Percentiles rank a stretch among this genome's conserved stretches.
Conservation (phyloP, 2,329 filamentous ascomycete species). For the Penicillium frequentans region DNA sequence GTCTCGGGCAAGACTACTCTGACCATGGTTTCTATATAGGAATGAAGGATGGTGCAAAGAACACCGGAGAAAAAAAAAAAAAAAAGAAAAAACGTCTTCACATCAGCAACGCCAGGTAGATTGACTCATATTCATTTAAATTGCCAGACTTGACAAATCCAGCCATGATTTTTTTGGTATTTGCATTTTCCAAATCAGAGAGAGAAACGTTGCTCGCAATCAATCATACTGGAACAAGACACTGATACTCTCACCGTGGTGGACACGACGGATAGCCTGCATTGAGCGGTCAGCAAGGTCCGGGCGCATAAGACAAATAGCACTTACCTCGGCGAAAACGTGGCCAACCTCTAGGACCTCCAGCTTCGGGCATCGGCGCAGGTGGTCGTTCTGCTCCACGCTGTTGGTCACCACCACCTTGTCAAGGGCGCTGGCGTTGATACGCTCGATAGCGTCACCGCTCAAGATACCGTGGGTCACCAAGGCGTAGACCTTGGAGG, state of each 20-base stretch:
- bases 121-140: conserved; percentile 20
- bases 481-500: conserved; percentile 85
- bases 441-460: conserved; percentile 88
- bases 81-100: conserved; percentile 3
- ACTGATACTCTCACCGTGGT: conserved; percentile 97
- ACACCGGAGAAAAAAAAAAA: background rate
- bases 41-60: conserved; percentile 7
- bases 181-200: background rate
- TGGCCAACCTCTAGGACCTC: conserved; percentile 86
- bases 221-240: conserved; percentile 86
- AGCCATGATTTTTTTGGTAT: conserved; percentile 6
- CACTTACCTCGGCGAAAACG: conserved; percentile 79
- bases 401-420: conserved; percentile 95
- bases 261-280: conserved; percentile 84
- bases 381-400: conserved; percentile 83
- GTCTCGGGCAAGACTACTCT: conserved; percentile 22
- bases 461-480: conserved; percentile 94
- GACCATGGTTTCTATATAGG: conserved; percentile 14
- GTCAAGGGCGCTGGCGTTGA: conserved; percentile 88
- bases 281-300: conserved; percentile 29
- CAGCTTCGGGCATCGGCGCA: conserved; percentile 76
- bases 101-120: conserved; percentile 15
- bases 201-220: conserved; percentile 8
- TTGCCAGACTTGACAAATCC: conserved; percentile 10
- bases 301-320: conserved; percentile 1